phyloP scores from a whole-genome alignment of 2,329 filamentous ascomycete genomes.

The Chaetomiaceae sp. region DNA sequence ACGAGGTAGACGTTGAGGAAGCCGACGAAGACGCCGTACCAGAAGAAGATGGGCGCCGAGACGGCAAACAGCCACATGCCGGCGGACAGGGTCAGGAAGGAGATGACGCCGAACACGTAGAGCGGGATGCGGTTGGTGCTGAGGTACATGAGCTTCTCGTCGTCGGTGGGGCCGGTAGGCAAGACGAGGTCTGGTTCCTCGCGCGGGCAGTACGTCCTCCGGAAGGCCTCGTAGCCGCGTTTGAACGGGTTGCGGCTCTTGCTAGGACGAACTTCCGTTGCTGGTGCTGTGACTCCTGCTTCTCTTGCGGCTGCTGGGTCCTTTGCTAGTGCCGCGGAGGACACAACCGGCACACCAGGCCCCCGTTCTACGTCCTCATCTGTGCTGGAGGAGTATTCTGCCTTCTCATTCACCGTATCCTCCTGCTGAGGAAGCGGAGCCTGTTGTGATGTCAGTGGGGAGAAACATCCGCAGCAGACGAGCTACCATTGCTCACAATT shows the following conservation, averaged over 20 bases:
- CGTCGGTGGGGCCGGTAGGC: conserved; percentile 33
- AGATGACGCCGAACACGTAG: conserved; percentile 36
- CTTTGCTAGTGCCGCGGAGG: conserved; percentile 12
- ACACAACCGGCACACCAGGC: neutral
- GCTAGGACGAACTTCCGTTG: neutral
- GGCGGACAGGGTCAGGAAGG: conserved; percentile 35
- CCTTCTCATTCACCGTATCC: conserved; percentile 21
- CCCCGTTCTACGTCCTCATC: conserved; percentile 16
- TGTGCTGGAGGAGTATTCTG: conserved; percentile 4
- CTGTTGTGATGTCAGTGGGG: conserved; percentile 5
- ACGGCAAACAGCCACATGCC: conserved; percentile 39
- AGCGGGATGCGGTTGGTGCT: conserved; percentile 35
- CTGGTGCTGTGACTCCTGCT: too few relatives aligned
- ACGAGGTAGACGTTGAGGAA: conserved; percentile 36
- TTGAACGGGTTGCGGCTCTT: conserved; percentile 23
- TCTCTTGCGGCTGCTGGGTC: too few relatives aligned
- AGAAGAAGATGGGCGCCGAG: conserved; percentile 31
- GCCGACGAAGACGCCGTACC: conserved; percentile 34
- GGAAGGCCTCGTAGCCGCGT: conserved; percentile 24
- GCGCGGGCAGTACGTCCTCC: conserved; percentile 30
- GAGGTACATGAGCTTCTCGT: conserved; percentile 35
- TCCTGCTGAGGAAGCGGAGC: conserved; percentile 10
- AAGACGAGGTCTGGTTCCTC: conserved; percentile 31
- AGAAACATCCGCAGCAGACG: too few relatives aligned
- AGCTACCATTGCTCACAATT: conserved; percentile 15